Base-by-base conservation (phyloP, 352 stramenopile species). In the Globisporangium takayamanum region DNA sequence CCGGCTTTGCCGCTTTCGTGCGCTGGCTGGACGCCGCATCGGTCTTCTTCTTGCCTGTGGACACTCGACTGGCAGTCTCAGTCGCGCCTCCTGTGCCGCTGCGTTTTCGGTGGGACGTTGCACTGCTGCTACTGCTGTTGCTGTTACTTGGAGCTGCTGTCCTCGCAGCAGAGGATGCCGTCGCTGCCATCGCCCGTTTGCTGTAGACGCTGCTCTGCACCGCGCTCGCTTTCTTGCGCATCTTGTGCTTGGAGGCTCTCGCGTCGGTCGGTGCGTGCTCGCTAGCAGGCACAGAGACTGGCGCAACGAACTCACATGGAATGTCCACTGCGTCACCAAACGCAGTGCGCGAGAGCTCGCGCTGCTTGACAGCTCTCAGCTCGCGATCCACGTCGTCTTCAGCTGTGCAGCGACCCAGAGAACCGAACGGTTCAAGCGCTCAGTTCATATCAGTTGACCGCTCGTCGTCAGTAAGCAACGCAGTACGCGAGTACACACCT, bases 301-400 rank as follows among this genome's bases (percentile, higher is more conserved):
- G 75, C 0, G 71, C 46, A 8, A 88, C 70, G 33, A 89, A 88
- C 2, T 76, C 74, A 11, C 42, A 42, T 4, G 75, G 76, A 6
- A 84, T 72, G 15, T 70, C 50, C 0, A 80, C 57, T 1, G 39
- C 33, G 5, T 66, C 51, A 10, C 72, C 76, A 22, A 83, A 74
- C 10, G 67, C 72, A 12, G 78, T 80, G 11, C 63, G 62, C 22
- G 48, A 59, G 22, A 70, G 47, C 49, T 84, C 73, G 53, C 8
- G 39, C 30, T 62, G 59, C 45, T 41, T 63, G 37, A 50, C 66
- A 51, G n/a, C 28, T 46, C 46, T 36, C 16, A 36, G 53, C 12
- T 45, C 62, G 30, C 11, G 57, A 20, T 50, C 62, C 50, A 59
- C 37, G 11, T 69, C 56, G 20, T 63, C 59, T 51, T 39, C 41